Conservation (phyloP, 805 yeast genomes). For the Tetrapisispora namnaoensis region DNA sequence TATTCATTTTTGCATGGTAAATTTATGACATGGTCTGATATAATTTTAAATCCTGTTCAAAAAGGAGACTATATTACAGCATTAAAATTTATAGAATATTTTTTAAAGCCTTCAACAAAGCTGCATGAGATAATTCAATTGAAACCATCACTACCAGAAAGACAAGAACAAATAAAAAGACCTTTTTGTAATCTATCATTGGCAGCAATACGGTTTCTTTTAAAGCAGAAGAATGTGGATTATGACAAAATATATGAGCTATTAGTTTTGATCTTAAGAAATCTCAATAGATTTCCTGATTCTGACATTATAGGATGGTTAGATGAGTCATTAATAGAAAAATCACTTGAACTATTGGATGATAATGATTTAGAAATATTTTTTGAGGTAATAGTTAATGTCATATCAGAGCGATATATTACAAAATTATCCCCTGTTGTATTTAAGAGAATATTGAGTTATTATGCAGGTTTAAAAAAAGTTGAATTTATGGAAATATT, state of each 20-base stretch:
- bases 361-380: conserved; percentile 30
- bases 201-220: conserved; percentile 21
- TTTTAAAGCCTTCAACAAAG: conserved; percentile 11
- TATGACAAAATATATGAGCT: conserved; percentile 14
- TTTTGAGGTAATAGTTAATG: conserved; percentile 44
- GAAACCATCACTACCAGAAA: conserved; percentile 5
- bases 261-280: conserved; percentile 3
- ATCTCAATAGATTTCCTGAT: conserved; percentile 2
- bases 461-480: conserved; percentile 33
- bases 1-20: conserved; percentile 22
- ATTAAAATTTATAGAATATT: conserved; percentile 14
- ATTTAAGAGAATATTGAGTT: conserved; percentile 50
- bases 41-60: conserved; percentile 22
- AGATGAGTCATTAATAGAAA: conserved; percentile 8
- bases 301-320: background rate
- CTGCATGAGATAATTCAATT: conserved; percentile 14
- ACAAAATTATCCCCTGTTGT: conserved; percentile 50
- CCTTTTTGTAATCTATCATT: conserved; percentile 24
- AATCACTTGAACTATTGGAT: conserved; percentile 7
- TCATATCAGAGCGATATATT: conserved; percentile 40
- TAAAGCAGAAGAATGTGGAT: conserved; percentile 8
- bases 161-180: conserved; percentile 19
- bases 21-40: conserved; percentile 26
- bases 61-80: conserved; percentile 23
- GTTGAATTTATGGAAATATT: conserved; percentile 52